Conservation (phyloP, 2,329 filamentous ascomycete species). For the Pseudogymnoascus sp. region DNA sequence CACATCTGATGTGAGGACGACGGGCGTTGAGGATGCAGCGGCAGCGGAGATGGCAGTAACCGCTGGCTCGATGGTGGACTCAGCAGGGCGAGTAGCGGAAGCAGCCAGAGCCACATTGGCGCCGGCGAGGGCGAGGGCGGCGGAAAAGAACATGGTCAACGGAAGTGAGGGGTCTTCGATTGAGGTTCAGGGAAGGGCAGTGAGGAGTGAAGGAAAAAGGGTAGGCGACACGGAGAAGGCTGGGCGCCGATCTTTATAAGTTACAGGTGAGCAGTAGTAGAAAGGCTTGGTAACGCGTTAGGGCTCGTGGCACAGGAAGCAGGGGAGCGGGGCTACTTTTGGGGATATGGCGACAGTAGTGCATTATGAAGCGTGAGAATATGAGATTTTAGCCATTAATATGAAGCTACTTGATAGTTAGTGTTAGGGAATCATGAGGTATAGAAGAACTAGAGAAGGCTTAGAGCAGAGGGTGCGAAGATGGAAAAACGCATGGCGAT, state of each 20-base stretch:
- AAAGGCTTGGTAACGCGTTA: neutral
- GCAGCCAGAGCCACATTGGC: constrained; percentile 6
- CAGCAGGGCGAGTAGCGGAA: constrained; percentile 10
- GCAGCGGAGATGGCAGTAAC: constrained; percentile 30
- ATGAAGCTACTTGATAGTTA: neutral
- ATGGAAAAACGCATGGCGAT: neutral
- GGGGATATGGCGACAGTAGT: neutral
- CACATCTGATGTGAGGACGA: constrained; percentile 38
- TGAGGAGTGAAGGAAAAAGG: neutral
- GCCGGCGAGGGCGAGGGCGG: constrained; percentile 6
- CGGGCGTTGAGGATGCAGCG: constrained; percentile 37
- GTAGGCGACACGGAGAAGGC: neutral
- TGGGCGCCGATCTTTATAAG: neutral
- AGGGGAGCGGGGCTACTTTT: neutral
- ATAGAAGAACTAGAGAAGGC: neutral
- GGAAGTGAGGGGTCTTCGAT: neutral
- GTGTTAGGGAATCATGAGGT: neutral
- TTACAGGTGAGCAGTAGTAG: neutral
- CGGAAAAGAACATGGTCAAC: neutral
- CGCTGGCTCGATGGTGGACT: constrained; percentile 16
- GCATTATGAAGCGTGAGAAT: neutral
- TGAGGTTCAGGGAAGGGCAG: neutral
- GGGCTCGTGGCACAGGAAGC: neutral
- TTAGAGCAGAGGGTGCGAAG: neutral
- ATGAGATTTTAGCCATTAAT: neutral